A percentile compares a stretch with the other conserved stretches of the same genome.
Evolutionary conservation across 1,284 basidiomycete genomes (phyloP).

Genomic region (Austropuccinia psidii): DNA sequence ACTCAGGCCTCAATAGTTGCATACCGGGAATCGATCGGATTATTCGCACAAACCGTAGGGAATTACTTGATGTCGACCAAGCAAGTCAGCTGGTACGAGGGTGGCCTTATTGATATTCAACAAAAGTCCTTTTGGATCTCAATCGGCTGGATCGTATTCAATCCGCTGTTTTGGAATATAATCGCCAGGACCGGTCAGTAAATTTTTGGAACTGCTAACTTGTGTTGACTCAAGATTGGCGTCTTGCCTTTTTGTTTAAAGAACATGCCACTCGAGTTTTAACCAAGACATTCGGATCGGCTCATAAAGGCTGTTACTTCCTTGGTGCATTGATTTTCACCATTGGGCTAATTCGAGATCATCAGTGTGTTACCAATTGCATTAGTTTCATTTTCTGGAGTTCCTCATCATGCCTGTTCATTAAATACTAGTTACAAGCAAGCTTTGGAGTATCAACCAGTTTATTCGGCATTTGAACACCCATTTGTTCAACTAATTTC

Average conservation of each 20-base stretch:
- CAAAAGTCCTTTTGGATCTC: constrained; percentile 20
- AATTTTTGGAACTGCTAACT: no score
- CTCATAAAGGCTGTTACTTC: constrained; percentile 46
- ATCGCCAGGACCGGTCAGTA: constrained; percentile 30
- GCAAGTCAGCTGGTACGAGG: neutral
- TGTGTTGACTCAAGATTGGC: neutral
- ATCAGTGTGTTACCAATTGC: constrained; percentile 30
- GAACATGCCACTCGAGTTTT: constrained; percentile 46
- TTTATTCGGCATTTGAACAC: neutral
- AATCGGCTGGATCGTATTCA: constrained; percentile 14
- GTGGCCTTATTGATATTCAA: constrained; percentile 17
- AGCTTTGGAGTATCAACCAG: constrained; percentile 21
- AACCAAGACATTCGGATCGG: constrained; percentile 42
- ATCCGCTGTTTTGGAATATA: constrained; percentile 37
- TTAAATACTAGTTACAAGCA: neutral
- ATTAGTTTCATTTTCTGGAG: no score
- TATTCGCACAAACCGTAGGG: no score
- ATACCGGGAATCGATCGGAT: no score
- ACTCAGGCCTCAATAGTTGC: no score
- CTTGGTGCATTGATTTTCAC: constrained; percentile 44
- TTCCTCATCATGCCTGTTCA: neutral
- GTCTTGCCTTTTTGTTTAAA: neutral
- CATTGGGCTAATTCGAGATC: constrained; percentile 42
- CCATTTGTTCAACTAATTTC: neutral
- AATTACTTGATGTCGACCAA: neutral